Evolutionary conservation across 768 basidiomycete genomes (phyloP).

Genomic region (Termitomyces sp.): DNA sequence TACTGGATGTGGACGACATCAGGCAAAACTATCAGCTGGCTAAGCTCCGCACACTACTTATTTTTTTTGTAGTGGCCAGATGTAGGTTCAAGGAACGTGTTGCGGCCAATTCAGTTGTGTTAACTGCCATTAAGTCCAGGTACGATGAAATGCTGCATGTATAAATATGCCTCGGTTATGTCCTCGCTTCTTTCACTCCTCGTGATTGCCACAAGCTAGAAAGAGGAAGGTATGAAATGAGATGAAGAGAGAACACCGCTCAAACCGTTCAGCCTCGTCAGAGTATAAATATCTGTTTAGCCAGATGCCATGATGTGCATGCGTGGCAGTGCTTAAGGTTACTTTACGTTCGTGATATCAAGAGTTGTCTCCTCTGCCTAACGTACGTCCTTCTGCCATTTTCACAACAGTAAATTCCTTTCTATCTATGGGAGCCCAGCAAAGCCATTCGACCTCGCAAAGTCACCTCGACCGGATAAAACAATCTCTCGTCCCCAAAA

Average conservation of each 20-base stretch:
- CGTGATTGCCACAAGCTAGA: conserved; percentile 7
- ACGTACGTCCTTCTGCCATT: neutral
- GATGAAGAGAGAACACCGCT: neutral
- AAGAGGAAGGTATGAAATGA: neutral
- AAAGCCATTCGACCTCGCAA: conserved; percentile 23
- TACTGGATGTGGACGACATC: neutral
- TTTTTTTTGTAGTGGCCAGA: too few species aligned
- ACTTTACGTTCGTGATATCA: neutral
- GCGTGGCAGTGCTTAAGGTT: conserved; percentile 9
- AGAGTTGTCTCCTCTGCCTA: neutral
- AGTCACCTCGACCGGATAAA: conserved; percentile 21
- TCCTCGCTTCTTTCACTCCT: neutral
- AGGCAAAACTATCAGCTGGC: neutral
- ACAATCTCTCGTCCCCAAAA: conserved; percentile 13
- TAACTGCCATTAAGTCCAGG: neutral
- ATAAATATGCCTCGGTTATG: neutral
- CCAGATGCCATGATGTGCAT: neutral
- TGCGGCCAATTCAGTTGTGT: neutral
- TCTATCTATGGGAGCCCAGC: conserved; percentile 29
- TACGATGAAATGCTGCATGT: neutral
- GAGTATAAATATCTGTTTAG: conserved; percentile 1
- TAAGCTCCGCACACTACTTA: conserved; percentile 23
- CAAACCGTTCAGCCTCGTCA: neutral
- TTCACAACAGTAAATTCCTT: neutral
- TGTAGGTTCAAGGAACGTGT: too few species aligned